Evolutionary conservation across 1,284 basidiomycete species (phyloP).

Genomic region (Microbotryomycetes sp.): DNA sequence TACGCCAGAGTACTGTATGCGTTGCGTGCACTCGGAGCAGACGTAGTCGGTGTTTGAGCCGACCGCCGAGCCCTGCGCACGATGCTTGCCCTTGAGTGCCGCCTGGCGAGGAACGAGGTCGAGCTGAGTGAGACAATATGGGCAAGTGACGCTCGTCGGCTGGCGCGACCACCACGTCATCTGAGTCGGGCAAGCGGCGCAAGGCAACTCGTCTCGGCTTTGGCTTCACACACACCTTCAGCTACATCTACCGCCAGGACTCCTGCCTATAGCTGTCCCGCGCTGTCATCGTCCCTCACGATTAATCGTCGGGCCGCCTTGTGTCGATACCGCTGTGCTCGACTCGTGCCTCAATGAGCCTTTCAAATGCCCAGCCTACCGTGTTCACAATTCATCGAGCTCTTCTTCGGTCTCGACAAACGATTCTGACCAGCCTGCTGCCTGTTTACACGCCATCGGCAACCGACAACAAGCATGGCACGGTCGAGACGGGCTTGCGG

Average conservation of each 20-base stretch:
- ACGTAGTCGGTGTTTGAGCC: not conserved
- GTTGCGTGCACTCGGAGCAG: not conserved
- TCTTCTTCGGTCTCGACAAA: not conserved
- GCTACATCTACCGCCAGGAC: no score
- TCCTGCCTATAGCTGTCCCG: no score
- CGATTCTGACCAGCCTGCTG: not conserved
- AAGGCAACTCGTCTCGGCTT: no score
- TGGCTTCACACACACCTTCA: no score
- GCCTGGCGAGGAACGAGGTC: not conserved
- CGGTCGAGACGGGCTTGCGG: not conserved
- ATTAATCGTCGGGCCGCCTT: no score
- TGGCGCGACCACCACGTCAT: not conserved
- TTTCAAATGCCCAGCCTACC: no score
- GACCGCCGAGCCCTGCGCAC: not conserved
- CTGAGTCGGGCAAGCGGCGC: no score
- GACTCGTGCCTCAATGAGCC: no score
- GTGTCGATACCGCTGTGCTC: no score
- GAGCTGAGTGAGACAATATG: not conserved
- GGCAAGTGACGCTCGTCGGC: not conserved
- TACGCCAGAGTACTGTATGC: not conserved
- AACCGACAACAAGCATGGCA: not conserved
- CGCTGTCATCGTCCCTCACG: no score
- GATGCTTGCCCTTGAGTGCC: not conserved
- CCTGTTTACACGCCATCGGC: not conserved
- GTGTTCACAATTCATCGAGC: not conserved